These are phyloP conservation scores for Atkinsonella hypoxylon DNA, from an alignment of 2,329 filamentous ascomycete genomes.

Conservation along the genomic window DNA sequence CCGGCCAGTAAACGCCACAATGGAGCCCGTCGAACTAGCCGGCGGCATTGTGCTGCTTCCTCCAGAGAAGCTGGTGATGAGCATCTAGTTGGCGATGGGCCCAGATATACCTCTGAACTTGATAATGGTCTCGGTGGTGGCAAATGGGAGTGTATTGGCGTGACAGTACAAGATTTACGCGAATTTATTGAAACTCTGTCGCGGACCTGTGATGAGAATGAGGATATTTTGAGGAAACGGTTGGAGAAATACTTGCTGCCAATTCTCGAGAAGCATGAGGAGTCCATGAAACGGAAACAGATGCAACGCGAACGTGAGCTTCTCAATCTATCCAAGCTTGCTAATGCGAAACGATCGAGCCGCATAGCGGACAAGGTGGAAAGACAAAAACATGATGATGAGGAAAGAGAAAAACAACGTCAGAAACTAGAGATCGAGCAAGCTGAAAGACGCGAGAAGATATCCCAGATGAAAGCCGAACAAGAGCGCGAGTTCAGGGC, in stretches of 20 bases:
- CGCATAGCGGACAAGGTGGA: constrained; percentile 75
- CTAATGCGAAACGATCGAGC: constrained; percentile 88
- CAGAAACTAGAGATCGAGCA: constrained; percentile 39
- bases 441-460: constrained; percentile 55
- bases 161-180: constrained; percentile 67
- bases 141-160: constrained; percentile 84
- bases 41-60: constrained; percentile 51
- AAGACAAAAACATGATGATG: constrained; percentile 61
- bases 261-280: constrained; percentile 66
- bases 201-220: constrained; percentile 71
- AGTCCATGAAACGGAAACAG: constrained; percentile 61
- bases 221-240: constrained; percentile 62
- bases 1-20: constrained; percentile 36
- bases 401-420: constrained; percentile 55
- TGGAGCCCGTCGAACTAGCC: constrained; percentile 53
- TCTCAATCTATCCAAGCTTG: constrained; percentile 71
- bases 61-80: constrained; percentile 15
- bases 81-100: constrained; percentile 16
- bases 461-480: constrained; percentile 46
- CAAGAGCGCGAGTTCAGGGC: constrained; percentile 68
- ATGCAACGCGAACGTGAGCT: constrained; percentile 63
- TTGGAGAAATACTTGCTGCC: constrained; percentile 72
- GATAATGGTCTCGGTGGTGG: constrained; percentile 58
- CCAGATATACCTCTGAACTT: constrained; percentile 12
- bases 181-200: constrained; percentile 58